phyloP scores from a whole-genome alignment of 129 eudicot species.

The Erigeron canadensis region DNA sequence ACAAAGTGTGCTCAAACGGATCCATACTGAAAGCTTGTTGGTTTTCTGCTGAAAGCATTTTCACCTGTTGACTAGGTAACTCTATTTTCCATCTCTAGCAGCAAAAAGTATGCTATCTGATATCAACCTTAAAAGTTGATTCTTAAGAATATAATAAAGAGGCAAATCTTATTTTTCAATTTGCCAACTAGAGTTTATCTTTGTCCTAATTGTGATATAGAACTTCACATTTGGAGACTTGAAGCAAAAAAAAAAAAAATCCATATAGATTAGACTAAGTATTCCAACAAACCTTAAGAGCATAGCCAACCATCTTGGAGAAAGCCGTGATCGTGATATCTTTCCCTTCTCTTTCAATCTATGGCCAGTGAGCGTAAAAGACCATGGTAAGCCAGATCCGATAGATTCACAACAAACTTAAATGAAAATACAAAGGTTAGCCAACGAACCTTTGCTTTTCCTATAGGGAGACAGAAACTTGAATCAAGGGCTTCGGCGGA shows the following conservation, averaged over 20 bases:
- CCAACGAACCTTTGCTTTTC: constrained; percentile 67
- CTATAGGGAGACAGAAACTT: constrained; percentile 62
- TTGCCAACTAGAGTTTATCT: neutral
- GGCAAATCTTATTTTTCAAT: neutral
- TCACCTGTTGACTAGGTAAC: no score
- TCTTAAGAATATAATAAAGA: no score
- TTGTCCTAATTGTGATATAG: constrained; percentile 4
- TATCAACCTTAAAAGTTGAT: no score
- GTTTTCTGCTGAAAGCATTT: no score
- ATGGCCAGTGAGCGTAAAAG: constrained; percentile 15
- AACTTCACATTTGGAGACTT: neutral
- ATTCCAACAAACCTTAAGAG: constrained; percentile 60
- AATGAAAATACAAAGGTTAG: neutral
- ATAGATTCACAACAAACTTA: constrained; percentile 2
- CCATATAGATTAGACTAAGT: neutral
- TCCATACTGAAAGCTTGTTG: no score
- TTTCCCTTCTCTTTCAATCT: constrained; percentile 78
- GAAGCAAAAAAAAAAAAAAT: neutral
- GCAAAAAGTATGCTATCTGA: no score
- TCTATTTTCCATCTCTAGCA: no score
- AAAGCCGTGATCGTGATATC: constrained; percentile 74
- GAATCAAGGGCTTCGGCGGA: constrained; percentile 61
- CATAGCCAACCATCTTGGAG: constrained; percentile 87
- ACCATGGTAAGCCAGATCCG: neutral
- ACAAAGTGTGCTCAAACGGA: neutral